Evolutionary conservation across 176 grass and related monocot genomes (phyloP), one percentile per base, ranked within the genome.

Genomic region (Triticum timopheevii): DNA sequence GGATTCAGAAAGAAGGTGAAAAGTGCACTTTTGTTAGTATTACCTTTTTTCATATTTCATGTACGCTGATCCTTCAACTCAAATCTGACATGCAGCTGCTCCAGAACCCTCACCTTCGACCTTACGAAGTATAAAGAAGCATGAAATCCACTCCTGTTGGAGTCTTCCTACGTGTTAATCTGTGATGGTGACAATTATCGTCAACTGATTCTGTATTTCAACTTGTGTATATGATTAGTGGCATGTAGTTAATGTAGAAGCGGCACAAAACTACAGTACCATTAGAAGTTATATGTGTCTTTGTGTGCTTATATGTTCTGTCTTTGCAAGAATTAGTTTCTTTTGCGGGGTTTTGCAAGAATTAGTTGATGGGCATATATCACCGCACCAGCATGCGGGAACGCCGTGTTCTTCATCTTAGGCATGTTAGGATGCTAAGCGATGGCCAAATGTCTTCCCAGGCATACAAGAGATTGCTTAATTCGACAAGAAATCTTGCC

Each of bases 61-160:
- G 65, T 22, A 59, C 39, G 45, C 33, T 71, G 59, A 82, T 45
- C 78, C 69, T 87, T 66, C 23, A 69, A 89, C 28, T 25, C 65
- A 71, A 75, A 76, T 82, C 49, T 62, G 15, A 69, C 73, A 15
- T 91, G 93, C 93, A 98, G 96, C 66, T 98, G 96, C 82, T 98
- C 93, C 15, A 94, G 90, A 80, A 98, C 96, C n/a, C 91, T 98
- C 82, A 95, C 93, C 28, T 98, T 98, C 61, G 90, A 98, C 82
- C 88, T 98, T 47, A 98, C 90, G 16, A 98, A 95, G 81, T 96
- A 98, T 28, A 94, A 85, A 81, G 96, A 95, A 81, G 66, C 86
- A 76, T 92, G 87, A 95, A 91, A 54, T 50, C 79, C 73, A 35
- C 74, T n/a, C 52, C 23, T 22, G 45, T 50, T 61, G 85, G 36